Conservation (phyloP, 2,329 filamentous ascomycete genomes). For the Aspergillus brasiliensis region DNA sequence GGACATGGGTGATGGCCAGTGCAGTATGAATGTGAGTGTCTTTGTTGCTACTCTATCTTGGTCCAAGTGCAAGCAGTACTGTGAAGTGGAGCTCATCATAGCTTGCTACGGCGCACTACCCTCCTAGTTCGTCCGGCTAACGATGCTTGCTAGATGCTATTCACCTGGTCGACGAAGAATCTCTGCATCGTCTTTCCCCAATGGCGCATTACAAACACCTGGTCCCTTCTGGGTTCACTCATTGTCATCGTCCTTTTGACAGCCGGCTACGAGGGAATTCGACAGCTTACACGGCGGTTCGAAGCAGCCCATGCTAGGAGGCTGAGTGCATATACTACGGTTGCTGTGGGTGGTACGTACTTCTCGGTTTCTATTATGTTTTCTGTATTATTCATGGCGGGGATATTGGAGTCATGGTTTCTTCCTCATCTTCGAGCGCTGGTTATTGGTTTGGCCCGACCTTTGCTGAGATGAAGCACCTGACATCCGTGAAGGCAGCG, state of each 20-base stretch:
- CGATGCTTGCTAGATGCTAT: constrained; percentile 73
- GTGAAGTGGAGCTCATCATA: neutral
- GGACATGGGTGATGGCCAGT: constrained; percentile 63
- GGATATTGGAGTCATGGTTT: neutral
- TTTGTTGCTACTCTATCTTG: neutral
- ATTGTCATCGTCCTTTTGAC: constrained; percentile 78
- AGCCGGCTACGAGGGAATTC: constrained; percentile 90
- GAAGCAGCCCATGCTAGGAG: constrained; percentile 60
- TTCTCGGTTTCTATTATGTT: constrained; percentile 10
- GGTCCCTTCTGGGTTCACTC: constrained; percentile 79
- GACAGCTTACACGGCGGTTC: constrained; percentile 74
- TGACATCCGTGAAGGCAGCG: constrained; percentile 37
- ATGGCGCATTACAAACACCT: constrained; percentile 79
- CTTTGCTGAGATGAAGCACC: constrained; percentile 25
- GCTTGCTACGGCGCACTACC: too few relatives aligned
- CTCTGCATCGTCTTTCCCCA: constrained; percentile 93
- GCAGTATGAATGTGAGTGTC: constrained; percentile 82
- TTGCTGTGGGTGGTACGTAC: constrained; percentile 36
- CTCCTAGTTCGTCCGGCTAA: constrained; percentile 1
- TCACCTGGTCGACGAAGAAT: constrained; percentile 91
- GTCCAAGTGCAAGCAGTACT: neutral
- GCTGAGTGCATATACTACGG: constrained; percentile 50
- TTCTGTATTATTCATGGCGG: constrained; percentile 8
- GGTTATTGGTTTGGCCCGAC: constrained; percentile 7
- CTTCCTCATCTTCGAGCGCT: constrained; percentile 4